A percentile compares a stretch with the other conserved stretches of the same genome.
Evolutionary conservation across 1,139 yeast species (phyloP).

Genomic region (Trichomonascaceae sp.): DNA sequence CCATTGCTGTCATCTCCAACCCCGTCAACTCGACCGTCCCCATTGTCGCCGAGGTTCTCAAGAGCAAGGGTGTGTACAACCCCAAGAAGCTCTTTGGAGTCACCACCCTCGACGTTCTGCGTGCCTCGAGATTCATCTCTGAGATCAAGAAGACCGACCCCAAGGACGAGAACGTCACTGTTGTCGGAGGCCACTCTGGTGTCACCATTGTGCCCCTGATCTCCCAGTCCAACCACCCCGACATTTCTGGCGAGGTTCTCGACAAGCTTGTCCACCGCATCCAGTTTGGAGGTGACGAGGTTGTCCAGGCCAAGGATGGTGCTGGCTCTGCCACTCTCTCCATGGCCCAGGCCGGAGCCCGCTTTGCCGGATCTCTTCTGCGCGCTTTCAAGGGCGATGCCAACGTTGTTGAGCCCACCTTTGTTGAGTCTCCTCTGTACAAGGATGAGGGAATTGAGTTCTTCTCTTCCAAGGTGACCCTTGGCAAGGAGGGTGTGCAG

Average conservation of each 20-base stretch:
- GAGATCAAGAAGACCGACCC: constrained; percentile 38
- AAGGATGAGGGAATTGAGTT: constrained; percentile 76
- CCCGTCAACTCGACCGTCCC: constrained; percentile 96
- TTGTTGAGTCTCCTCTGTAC: constrained; percentile 62
- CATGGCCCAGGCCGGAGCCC: constrained; percentile 93
- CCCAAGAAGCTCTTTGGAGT: constrained; percentile 82
- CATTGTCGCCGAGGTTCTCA: constrained; percentile 75
- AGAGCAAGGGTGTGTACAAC: constrained; percentile 60
- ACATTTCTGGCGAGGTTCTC: constrained; percentile 38
- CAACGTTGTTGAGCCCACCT: constrained; percentile 44
- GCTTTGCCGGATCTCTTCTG: constrained; percentile 39
- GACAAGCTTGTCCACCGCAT: constrained; percentile 72
- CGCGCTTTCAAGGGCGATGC: constrained; percentile 37
- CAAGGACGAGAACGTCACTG: constrained; percentile 53
- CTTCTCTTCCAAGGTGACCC: constrained; percentile 85
- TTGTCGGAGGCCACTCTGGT: constrained; percentile 96
- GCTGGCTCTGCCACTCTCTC: constrained; percentile 90
- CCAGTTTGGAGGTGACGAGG: constrained; percentile 96
- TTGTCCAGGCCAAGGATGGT: constrained; percentile 90
- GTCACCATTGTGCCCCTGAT: constrained; percentile 85
- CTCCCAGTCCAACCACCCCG: constrained; percentile 41
- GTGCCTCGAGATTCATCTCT: constrained; percentile 74
- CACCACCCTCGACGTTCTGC: constrained; percentile 79
- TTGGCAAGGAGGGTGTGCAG: constrained; percentile 83
- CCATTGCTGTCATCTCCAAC: constrained; percentile 72